phyloP scores from a whole-genome alignment of 352 stramenopile genomes.

The Phytopythium kandeliae region DNA sequence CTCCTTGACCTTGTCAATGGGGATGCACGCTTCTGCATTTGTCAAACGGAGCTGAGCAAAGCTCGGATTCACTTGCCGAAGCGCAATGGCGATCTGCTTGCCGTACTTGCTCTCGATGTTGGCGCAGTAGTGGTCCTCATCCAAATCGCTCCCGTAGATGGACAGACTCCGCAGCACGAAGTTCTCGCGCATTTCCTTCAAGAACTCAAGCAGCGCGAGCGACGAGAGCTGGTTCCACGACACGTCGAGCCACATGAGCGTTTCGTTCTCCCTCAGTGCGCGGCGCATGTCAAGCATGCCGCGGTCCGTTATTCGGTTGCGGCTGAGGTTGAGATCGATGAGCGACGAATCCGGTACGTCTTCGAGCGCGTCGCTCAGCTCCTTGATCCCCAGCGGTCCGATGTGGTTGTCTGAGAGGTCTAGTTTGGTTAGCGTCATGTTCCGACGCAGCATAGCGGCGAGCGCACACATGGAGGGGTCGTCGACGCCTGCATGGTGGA shows the following conservation, averaged over 20 bases:
- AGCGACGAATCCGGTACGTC: conserved; percentile 58
- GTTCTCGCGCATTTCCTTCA: conserved; percentile 42
- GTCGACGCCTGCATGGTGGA: conserved; percentile 39
- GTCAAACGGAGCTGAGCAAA: conserved; percentile 42
- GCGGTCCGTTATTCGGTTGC: conserved; percentile 43
- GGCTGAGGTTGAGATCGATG: conserved; percentile 47
- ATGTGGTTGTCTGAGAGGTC: conserved; percentile 50
- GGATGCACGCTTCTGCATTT: conserved; percentile 29
- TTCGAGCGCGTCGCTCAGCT: conserved; percentile 50
- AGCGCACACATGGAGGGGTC: conserved; percentile 51
- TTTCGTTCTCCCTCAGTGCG: conserved; percentile 66
- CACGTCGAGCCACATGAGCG: conserved; percentile 50
- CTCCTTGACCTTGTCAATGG: conserved; percentile 53
- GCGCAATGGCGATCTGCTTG: conserved; percentile 30
- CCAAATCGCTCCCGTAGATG: conserved; percentile 42
- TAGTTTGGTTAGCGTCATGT: conserved; percentile 52
- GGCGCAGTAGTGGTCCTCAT: conserved; percentile 38
- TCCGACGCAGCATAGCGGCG: conserved; percentile 49
- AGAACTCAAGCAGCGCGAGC: conserved; percentile 29
- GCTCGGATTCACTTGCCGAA: conserved; percentile 46
- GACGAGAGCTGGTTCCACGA: conserved; percentile 63
- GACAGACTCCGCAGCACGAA: conserved; percentile 49
- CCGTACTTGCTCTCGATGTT: conserved; percentile 59
- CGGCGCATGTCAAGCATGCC: conserved; percentile 33
- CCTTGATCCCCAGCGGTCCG: conserved; percentile 32